Base-by-base conservation (phyloP, 139 green algal genomes). In the Picochlorum sp. region DNA sequence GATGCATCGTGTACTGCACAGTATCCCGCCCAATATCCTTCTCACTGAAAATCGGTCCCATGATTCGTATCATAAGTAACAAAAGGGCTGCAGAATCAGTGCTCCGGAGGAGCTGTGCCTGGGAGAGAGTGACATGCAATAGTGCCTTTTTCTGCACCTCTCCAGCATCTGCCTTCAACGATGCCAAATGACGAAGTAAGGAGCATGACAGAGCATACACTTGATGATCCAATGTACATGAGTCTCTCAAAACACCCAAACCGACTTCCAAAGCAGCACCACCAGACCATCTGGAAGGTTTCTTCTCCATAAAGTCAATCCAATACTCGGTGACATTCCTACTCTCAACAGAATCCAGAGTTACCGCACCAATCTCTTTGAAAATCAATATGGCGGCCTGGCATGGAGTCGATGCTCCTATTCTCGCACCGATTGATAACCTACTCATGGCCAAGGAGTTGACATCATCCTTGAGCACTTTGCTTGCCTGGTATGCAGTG, bases 191-290 rank as follows among this genome's bases (percentile, higher is more conserved):
- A 20, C 47, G 47, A 3, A 21, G 18, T 20, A 54, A 21, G 1
- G n/a, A 26, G n/a, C 18, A 54, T 8, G 47, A 20, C 49, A 83
- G 65, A 50, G 77, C 51, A 61, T 73, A 83, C 34, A 54, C 50
- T 67, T 83, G 77, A 41, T 77, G 75, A 57, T 80, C 71, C 60
- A 68, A 59, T 30, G 54, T n/a, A 51, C 71, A 83, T 0, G 77
- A 63, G 56, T 72, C 45, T 30, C 51, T 47, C 47, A 75, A 20
- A 50, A 66, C 52, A 5, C 20, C 54, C 2, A 82, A 30, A 26
- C 31, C 57, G 1, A 69, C 34, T 28, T 63, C 54, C 26, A 59
- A 45, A 28, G 59, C 66, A 5, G 34, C 28, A 20, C 68, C 49
- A 23, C 62, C 63, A 23, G 57, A 44, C 76, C 76, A 83, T 26